Base-by-base conservation (phyloP, 768 basidiomycete genomes). In the Leccinum longicurvipes region DNA sequence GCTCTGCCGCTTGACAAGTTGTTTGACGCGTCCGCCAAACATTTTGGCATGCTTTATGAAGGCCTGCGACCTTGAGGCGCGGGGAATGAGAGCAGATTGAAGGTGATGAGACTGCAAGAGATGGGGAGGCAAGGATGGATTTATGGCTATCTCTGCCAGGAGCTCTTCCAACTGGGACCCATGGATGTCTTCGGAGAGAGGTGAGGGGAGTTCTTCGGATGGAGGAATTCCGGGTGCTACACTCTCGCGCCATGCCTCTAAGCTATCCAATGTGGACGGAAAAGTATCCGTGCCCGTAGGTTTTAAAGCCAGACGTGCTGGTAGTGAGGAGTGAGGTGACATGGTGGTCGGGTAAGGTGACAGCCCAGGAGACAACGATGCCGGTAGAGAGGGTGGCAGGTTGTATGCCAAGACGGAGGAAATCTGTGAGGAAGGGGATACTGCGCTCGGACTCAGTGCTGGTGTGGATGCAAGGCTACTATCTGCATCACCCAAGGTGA, bases 231-330 rank as follows among this genome's bases (percentile, higher is more conserved):
- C 64, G 50, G 59, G 48, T 3, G 46, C 50, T 34, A 66, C 61
- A 41, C 54, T 57, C 53, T 70, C 62, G 6, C 67, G 66, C 72
- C 70, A 72, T 50, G 62, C 60, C 24, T 71, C 62, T 52, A 71
- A 55, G 51, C 52, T 46, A 41, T 72, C 65, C 46, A 71, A 23
- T n/a, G 57, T 60, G 5, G 70, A 71, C 31, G 70, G 70, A 42
- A 73, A 71, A 3, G 72, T 59, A 14, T 67, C 61, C n/a, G 70
- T 71, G 14, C 70, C 68, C 7, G 58, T 71, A 12, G 70, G 61
- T 49, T 60, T 58, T 44, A 71, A 44, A 36, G 54, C 55, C 12
- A 71, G 56, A 47, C 52, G 70, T 15, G 47, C 51, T 0, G 60
- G 55, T 23, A 54, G 56, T 47, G 56, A 54, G 42, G 60, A 23